Evolutionary conservation across 108 stramenopile species (phyloP), one percentile per base, ranked within the genome.

Genomic region (Cyclostephanos tholiformis): DNA sequence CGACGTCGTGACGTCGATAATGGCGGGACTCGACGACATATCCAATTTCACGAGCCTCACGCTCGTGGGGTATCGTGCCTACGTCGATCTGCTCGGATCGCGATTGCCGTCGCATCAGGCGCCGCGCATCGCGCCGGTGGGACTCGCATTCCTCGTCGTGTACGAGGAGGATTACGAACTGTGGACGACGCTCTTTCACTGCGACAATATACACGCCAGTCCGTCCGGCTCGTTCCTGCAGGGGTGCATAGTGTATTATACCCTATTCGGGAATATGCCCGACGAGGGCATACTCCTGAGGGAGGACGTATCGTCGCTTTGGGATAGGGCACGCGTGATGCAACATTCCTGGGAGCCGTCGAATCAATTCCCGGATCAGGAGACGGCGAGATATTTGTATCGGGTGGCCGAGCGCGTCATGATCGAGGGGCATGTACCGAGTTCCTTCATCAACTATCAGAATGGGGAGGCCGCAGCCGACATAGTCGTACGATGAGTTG

Each of bases 191-290:
- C 59, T 88, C 26, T 85, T 85, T 62, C 58, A 84, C 61, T 62
- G 52, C 20, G 82, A 85, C 59, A 72, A 69, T 17, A 56, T 88
- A n/a, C 88, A 88, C 57, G 67, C 83, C 12, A 82, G 81, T 25
- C 57, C 63, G n/a, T 75, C 65, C 55, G 88, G 88, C 71, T 67
- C 83, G 14, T 85, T 72, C 50, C 49, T 88, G 0, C 77, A 83
- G 57, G 77, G 76, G 13, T 78, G 77, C 58, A 82, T 84, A 16
- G 29, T 88, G n/a, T 82, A 88, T 65, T 70, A 71, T 17, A 85
- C 85, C 8, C 65, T 88, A n/a, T 83, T 65, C 20, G 75, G 76
- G 30, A 57, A 69, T 38, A 77, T 86, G 80, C 88, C 88, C 6
- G 56, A 74, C 13, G 56, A 69, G 13, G 69, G 51, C 7, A 44